phyloP scores from a whole-genome alignment of 495 filamentous ascomycete genomes.

The Penicillium ucsense region DNA sequence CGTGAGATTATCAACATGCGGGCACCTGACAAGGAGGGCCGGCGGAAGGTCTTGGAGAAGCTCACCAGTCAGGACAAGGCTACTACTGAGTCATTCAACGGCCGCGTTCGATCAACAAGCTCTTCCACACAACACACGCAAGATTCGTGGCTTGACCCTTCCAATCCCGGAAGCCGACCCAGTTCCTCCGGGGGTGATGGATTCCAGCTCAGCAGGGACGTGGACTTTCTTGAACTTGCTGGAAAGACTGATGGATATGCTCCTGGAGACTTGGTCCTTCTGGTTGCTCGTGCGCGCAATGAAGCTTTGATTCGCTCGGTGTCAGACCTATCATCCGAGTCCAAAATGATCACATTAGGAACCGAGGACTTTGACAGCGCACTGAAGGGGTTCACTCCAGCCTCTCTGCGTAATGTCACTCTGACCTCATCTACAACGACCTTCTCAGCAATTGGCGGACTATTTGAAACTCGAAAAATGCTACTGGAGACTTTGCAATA shows the following conservation, averaged over 20 bases:
- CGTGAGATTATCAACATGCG: conserved; percentile 75
- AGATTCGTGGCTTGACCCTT: conserved; percentile 65
- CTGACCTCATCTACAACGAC: conserved; percentile 81
- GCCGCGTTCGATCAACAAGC: conserved; percentile 28
- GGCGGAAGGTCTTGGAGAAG: conserved; percentile 70
- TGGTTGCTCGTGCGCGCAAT: conserved; percentile 78
- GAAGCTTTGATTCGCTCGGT: conserved; percentile 77
- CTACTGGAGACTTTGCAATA: conserved; percentile 93
- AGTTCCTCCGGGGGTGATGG: conserved; percentile 46
- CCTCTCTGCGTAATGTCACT: conserved; percentile 86
- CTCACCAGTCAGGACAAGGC: conserved; percentile 35
- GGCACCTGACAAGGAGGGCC: conserved; percentile 86
- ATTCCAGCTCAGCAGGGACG: conserved; percentile 57
- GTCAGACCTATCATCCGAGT: conserved; percentile 23
- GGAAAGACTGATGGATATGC: conserved; percentile 94
- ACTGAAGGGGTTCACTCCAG: conserved; percentile 84
- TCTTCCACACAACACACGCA: conserved; percentile 40
- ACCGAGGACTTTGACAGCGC: conserved; percentile 71
- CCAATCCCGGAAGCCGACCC: conserved; percentile 35
- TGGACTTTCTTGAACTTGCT: conserved; percentile 88
- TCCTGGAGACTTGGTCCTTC: conserved; percentile 83
- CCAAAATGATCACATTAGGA: conserved; percentile 48
- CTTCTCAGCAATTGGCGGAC: conserved; percentile 83
- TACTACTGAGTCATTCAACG: conserved; percentile 26
- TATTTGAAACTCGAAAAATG: conserved; percentile 73